Percentiles rank a stretch among this genome's conserved stretches.
Evolutionary conservation across 1,284 basidiomycete genomes (phyloP).

Genomic region (Papiliotrema laurentii): DNA sequence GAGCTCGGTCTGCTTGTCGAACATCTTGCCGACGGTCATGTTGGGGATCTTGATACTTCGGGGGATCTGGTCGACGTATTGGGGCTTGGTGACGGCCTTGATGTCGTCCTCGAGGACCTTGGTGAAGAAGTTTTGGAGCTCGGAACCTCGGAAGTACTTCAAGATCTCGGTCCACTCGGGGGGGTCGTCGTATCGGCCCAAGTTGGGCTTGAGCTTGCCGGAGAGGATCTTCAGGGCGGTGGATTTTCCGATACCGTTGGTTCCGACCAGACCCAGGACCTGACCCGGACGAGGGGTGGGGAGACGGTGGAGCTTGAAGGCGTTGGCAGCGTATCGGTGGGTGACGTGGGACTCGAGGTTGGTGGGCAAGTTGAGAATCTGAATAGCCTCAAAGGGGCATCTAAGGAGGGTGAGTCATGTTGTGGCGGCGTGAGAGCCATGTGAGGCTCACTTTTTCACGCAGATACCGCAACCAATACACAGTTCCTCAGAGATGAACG

Average conservation of each 20-base stretch:
- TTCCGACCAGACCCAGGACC: conserved; percentile 91
- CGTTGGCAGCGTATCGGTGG: conserved; percentile 93
- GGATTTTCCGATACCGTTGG: conserved; percentile 97
- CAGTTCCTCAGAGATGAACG: conserved; percentile 93
- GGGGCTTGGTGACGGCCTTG: conserved; percentile 95
- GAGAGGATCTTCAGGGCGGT: conserved; percentile 93
- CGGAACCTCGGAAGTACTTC: conserved; percentile 94
- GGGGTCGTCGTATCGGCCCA: conserved; percentile 59
- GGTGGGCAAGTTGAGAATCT: conserved; percentile 94
- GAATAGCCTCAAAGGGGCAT: conserved; percentile 95
- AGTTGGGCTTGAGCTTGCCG: conserved; percentile 82
- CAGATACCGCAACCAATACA: conserved; percentile 98
- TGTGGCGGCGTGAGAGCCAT: neutral
- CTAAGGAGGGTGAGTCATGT: conserved; percentile 50
- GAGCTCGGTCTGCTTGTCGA: conserved; percentile 58
- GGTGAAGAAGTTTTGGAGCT: conserved; percentile 97
- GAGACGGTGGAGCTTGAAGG: conserved; percentile 95
- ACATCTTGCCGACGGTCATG: conserved; percentile 81
- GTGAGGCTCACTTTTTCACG: conserved; percentile 80
- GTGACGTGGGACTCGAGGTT: conserved; percentile 91
- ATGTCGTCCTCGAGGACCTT: conserved; percentile 97
- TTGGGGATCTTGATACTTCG: conserved; percentile 80
- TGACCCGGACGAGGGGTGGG: conserved; percentile 93
- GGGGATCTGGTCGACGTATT: conserved; percentile 98
- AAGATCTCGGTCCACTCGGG: conserved; percentile 97